phyloP scores from a whole-genome alignment of 495 filamentous ascomycete species.

The Chaetomium fimeti region DNA sequence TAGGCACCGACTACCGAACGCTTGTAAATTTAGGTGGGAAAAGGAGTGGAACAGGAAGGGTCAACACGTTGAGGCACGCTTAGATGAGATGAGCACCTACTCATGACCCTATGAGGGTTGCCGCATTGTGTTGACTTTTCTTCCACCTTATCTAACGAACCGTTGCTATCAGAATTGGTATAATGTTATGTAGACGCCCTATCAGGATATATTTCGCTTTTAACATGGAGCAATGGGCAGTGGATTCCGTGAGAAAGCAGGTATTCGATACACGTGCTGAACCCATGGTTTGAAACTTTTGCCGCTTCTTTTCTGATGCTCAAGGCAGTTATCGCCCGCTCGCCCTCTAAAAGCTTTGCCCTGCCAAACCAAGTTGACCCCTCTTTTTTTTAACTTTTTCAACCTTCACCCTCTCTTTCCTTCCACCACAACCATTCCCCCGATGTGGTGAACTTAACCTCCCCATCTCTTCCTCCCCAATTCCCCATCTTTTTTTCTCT shows the following conservation, averaged over 20 bases:
- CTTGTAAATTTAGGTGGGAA: too few species aligned
- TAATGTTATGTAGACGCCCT: too few species aligned
- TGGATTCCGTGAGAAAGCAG: too few species aligned
- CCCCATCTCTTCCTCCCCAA: background rate
- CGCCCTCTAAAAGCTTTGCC: conserved; percentile 13
- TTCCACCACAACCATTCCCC: conserved; percentile 14
- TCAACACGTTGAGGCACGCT: background rate
- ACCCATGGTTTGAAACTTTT: background rate
- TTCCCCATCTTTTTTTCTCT: conserved; percentile 6
- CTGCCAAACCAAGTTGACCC: conserved; percentile 27
- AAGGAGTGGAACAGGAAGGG: background rate
- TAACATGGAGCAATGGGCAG: too few species aligned
- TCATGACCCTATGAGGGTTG: background rate
- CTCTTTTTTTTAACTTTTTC: conserved; percentile 31
- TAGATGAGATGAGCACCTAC: background rate
- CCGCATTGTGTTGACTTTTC: background rate
- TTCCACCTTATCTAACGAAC: too few species aligned
- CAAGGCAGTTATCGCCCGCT: conserved; percentile 19
- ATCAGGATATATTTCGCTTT: too few species aligned
- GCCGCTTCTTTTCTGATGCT: conserved; percentile 13
- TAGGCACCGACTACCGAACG: too few species aligned
- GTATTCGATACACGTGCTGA: background rate
- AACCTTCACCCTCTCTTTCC: conserved; percentile 22
- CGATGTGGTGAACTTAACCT: conserved; percentile 19
- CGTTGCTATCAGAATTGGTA: too few species aligned